Conservation (phyloP, 805 yeast species). For the Pichia nanzhaoensis region DNA sequence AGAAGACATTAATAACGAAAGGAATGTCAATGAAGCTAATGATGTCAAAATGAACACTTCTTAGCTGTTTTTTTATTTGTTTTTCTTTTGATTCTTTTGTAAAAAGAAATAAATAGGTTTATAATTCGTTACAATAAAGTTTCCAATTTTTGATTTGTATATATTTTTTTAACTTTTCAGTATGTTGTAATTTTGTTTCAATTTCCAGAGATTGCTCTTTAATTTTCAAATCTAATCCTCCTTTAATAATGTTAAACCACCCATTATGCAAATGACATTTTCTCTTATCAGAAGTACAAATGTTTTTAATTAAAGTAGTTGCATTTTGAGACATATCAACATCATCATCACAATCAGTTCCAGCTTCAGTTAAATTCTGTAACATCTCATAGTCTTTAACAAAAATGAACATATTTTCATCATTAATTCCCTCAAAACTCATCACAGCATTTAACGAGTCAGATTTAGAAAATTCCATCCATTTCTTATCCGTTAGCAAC, state of each 20-base stretch:
- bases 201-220: constrained; percentile 22
- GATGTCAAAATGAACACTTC: too few relatives aligned
- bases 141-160: constrained; percentile 33
- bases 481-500: constrained; percentile 16
- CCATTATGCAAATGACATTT: constrained; percentile 47
- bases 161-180: constrained; percentile 26
- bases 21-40: constrained; percentile 26
- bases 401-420: constrained; percentile 11
- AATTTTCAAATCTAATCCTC: constrained; percentile 32
- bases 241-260: constrained; percentile 29
- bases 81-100: too few relatives aligned
- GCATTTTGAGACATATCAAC: too few relatives aligned
- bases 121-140: constrained; percentile 5
- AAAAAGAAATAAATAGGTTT: too few relatives aligned
- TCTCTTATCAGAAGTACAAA: constrained; percentile 48
- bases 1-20: constrained; percentile 8
- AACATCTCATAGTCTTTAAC: constrained; percentile 14
- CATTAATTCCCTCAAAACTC: constrained; percentile 4
- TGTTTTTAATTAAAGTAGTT: constrained; percentile 14
- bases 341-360: constrained; percentile 3
- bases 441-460: constrained; percentile 12
- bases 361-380: constrained; percentile 10
- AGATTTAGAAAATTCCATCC: constrained; percentile 18
- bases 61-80: not conserved
- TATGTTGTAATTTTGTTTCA: constrained; percentile 11